Conservation (phyloP, 352 stramenopile species). For the Stramenopiles sp. region DNA sequence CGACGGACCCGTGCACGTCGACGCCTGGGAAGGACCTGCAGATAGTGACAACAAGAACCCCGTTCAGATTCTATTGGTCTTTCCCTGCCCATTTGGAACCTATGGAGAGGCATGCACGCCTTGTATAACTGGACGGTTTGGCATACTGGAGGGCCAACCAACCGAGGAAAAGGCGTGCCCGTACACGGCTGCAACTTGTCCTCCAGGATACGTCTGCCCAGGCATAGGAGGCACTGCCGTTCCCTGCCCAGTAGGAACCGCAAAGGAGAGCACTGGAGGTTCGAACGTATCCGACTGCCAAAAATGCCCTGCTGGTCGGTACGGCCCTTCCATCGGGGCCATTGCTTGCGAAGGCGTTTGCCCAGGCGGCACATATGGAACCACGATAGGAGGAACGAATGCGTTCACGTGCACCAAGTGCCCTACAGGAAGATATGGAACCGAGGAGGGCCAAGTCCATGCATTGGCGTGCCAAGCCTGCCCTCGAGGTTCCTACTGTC, state of each 20-base stretch:
- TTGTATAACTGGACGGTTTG: neutral
- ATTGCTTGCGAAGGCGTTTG: neutral
- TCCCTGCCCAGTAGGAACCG: no score
- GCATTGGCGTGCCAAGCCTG: neutral
- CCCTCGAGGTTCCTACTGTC: neutral
- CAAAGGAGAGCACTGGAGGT: no score
- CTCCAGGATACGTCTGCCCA: no score
- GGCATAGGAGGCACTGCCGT: no score
- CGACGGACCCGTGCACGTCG: no score
- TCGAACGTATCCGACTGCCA: neutral
- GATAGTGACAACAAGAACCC: no score
- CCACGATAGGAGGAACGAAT: neutral
- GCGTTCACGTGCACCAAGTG: no score
- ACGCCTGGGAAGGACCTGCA: no score
- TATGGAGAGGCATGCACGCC: no score
- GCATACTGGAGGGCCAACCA: neutral
- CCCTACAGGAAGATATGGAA: neutral
- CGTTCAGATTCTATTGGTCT: no score
- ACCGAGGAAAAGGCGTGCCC: neutral
- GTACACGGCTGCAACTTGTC: no score
- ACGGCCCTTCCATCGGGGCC: neutral
- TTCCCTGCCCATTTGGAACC: no score
- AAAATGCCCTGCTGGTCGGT: neutral
- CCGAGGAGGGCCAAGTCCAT: neutral
- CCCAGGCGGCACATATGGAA: constrained; percentile 2